phyloP scores from a whole-genome alignment of 306 rosid species.

The Pterocarpus santalinus region DNA sequence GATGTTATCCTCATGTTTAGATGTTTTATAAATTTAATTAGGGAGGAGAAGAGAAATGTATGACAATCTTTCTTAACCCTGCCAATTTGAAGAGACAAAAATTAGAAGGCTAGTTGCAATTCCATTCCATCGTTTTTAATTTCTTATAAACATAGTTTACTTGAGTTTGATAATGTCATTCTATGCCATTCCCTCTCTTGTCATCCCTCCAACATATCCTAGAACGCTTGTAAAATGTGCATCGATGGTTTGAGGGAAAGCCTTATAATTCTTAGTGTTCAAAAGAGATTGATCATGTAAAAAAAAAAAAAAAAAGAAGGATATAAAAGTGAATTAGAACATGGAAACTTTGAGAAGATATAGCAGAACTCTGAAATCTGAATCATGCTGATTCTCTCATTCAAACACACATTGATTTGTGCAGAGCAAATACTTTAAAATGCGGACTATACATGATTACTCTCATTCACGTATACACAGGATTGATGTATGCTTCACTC shows the following conservation, averaged over 20 bases:
- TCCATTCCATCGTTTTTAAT: too few species aligned
- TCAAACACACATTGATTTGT: constrained; percentile 43
- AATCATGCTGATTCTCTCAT: constrained; percentile 38
- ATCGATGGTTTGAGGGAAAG: background rate
- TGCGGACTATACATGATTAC: constrained; percentile 41
- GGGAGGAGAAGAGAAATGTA: too few species aligned
- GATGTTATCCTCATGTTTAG: too few species aligned
- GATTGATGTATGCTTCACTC: background rate
- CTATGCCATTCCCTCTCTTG: too few species aligned
- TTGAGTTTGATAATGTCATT: too few species aligned
- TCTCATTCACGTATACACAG: constrained; percentile 38
- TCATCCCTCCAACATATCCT: too few species aligned
- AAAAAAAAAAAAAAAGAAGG: too few species aligned
- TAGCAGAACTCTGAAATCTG: background rate
- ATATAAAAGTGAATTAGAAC: background rate
- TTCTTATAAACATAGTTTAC: too few species aligned
- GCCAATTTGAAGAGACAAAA: too few species aligned
- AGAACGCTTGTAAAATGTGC: background rate
- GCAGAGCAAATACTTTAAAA: constrained; percentile 56
- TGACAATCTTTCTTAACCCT: too few species aligned
- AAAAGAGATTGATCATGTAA: background rate
- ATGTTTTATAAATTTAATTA: too few species aligned
- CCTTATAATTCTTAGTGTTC: background rate
- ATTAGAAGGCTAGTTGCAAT: too few species aligned
- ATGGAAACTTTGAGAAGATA: constrained; percentile 8